Evolutionary conservation across 805 yeast genomes (phyloP), one percentile per base, ranked within the genome.

Genomic region (Isabelozyma heimii): DNA sequence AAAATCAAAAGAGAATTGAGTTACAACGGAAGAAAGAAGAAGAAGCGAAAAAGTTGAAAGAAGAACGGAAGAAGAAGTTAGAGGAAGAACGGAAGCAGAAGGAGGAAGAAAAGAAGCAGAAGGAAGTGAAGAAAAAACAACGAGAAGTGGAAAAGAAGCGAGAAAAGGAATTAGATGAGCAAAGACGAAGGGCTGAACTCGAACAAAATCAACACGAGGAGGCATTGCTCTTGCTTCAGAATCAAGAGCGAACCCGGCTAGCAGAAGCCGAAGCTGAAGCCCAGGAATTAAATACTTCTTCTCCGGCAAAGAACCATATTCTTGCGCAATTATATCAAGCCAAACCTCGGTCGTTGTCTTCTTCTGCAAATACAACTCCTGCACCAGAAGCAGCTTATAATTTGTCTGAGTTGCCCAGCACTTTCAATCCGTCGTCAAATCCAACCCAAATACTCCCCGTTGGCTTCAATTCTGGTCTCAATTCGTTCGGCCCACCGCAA

Each of bases 281-380:
- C 42, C 13, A 17, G 42, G 28, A 40, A 9, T 6, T 38, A 16
- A 27, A 15, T 37, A 42, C 15, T n/a, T 17, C 43, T 15, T 40
- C 43, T 2, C 44, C 44, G 9, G 27, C 44, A 47, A 44, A 53
- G 30, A 63, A 65, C 44, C 70, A 61, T 43, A 48, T 67, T 24
- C 55, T 69, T 48, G 70, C 65, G 42, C 75, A 63, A 54, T 63
- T 66, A 37, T 70, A 66, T 52, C 72, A 60, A 16, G 69, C 70
- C 12, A 67, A 61, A 40, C 70, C 71, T 12, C 55, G 58, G 15
- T 40, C 44, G 7, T 26, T 43, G 17, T 42, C 51, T 27, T 46
- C 51, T 8, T 26, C 53, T 6, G 40, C 48, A 8, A 40, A 33
- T 24, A 17, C 47, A 5, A 24, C 17, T 44, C 24, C 47, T 6